Base-by-base conservation (phyloP, 805 yeast genomes). In the Pichia exigua region DNA sequence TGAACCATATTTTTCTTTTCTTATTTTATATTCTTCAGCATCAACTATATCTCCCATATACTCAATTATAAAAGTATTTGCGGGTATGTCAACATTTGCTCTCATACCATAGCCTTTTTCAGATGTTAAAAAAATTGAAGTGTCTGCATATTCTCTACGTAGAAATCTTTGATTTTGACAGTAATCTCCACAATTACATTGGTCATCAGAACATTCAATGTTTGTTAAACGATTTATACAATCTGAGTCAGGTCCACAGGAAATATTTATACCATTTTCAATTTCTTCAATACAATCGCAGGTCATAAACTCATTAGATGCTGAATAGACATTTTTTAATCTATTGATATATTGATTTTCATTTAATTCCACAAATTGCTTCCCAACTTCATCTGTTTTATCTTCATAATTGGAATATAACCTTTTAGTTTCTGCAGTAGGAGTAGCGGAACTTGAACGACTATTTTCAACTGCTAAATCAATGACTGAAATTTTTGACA, bases 1-100 rank as follows among this genome's bases (percentile, higher is more conserved):
- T 39, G 73, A 69, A 61, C 86, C 95, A 66, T 92, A 92, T 44
- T 77, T 77, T 42, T 79, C 72, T 85, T 85, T 86, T 54, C 97
- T 76, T 46, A 73, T 73, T 47, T 88, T 74, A 66, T 91, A 94
- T n/a, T 79, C 71, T 20, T 71, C 69, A 61, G 89, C 95, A 64
- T 86, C 91, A 38, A 92, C 85, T 39, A 92, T 95, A 66, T 92
- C 98, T 44, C 99, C 99, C 47, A 87, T 81, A 69, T 92, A 92
- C 69, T 92, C 99, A 68, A 87, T 88, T 44, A 92, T 78, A 63
- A 92, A 90, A n/a, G 79, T 72, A 50, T 81, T 80, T 21, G 78
- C 81, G 17, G 75, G 69, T 15, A 94, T 73, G 48, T 70, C 73
- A 5, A 62, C 66, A 51, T 81, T 74, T 0, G 96, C 91, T 54